Conservation (phyloP, 768 basidiomycete genomes). For the Pleurotus salmoneostramineus region DNA sequence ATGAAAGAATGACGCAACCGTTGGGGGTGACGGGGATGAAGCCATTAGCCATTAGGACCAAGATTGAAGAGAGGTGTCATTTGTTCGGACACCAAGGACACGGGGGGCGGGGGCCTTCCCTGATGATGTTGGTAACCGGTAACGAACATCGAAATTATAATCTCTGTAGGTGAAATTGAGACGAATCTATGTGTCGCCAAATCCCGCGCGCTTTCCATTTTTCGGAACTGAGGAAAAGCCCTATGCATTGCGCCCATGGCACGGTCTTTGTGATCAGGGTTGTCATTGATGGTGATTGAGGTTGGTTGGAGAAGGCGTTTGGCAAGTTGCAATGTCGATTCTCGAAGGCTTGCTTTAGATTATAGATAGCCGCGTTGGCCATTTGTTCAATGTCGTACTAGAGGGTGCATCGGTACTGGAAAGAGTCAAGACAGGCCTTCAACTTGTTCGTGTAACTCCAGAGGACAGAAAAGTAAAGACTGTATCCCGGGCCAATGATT, state of each 20-base stretch:
- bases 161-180: conserved; percentile 48
- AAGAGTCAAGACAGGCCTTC: conserved; percentile 44
- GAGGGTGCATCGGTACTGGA: conserved; percentile 58
- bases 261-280: conserved; percentile 54
- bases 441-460: conserved; percentile 48
- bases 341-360: conserved; percentile 42
- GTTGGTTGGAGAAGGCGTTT: conserved; percentile 34
- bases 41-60: conserved; percentile 48
- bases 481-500: no score
- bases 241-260: conserved; percentile 34
- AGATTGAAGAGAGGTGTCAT: conserved; percentile 51
- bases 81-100: conserved; percentile 58
- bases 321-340: no score
- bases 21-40: conserved; percentile 47
- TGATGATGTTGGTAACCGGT: conserved; percentile 41
- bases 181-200: conserved; percentile 55
- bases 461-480: no score
- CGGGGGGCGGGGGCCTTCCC: conserved; percentile 41
- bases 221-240: conserved; percentile 23
- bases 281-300: conserved; percentile 53
- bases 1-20: conserved; percentile 57
- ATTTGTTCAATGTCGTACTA: no score
- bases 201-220: conserved; percentile 44
- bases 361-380: conserved; percentile 57
- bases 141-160: conserved; percentile 33